Percentiles rank a stretch among this genome's conserved stretches.
phyloP scores from a whole-genome alignment of 345 rosid genomes.

The Populus euphratica region DNA sequence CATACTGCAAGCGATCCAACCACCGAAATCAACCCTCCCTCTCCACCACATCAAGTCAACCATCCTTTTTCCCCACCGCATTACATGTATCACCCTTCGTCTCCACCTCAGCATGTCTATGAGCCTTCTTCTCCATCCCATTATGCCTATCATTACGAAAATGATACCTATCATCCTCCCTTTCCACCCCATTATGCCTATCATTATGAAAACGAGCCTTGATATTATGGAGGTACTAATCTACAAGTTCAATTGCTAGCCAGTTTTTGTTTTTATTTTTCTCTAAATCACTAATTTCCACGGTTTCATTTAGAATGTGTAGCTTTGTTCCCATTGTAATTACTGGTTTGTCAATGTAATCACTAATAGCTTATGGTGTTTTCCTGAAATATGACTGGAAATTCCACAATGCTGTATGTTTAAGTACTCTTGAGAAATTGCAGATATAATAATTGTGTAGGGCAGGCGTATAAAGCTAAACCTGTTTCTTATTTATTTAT shows the following conservation, averaged over 20 bases:
- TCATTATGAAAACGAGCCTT: slow-evolving; percentile 31
- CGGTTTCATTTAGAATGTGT: background rate
- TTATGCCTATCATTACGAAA: slow-evolving; percentile 40
- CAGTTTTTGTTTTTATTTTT: background rate
- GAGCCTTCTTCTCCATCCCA: slow-evolving; percentile 30
- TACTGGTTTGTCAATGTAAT: background rate
- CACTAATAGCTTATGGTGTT: background rate
- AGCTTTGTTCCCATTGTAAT: background rate
- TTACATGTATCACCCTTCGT: slow-evolving; percentile 30
- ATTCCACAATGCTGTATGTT: background rate
- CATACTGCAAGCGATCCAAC: slow-evolving; percentile 25
- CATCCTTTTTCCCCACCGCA: slow-evolving; percentile 38
- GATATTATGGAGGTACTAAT: background rate
- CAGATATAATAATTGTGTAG: background rate
- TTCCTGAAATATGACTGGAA: background rate
- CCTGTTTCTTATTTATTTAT: no score
- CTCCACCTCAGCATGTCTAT: slow-evolving; percentile 26
- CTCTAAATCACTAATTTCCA: background rate
- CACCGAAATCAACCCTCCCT: slow-evolving; percentile 55
- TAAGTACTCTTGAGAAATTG: background rate
- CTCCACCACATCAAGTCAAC: slow-evolving; percentile 37
- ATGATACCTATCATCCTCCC: slow-evolving; percentile 32
- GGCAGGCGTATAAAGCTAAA: no score
- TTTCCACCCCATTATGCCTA: slow-evolving; percentile 32
- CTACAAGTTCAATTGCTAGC: slow-evolving; percentile 22